These are phyloP conservation scores for Cyberlindnera maclurae DNA, from an alignment of 805 yeast species.

Conservation along the genomic window DNA sequence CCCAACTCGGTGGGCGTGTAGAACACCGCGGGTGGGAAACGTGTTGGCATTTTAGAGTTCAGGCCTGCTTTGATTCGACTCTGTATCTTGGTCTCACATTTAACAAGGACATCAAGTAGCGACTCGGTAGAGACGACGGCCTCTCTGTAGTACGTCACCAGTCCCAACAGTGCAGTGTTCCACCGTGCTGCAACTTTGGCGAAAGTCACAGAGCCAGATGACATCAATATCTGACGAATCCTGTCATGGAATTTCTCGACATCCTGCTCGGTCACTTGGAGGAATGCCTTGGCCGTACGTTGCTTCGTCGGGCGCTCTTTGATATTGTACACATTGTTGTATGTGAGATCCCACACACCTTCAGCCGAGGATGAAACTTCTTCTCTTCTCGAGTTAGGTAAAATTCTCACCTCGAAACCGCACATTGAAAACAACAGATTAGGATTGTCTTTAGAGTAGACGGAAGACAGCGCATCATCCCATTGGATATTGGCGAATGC, in stretches of 20 bases:
- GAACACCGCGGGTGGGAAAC: slow-evolving; percentile 98
- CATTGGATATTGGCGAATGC: slow-evolving; percentile 69
- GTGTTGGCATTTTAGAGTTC: slow-evolving; percentile 96
- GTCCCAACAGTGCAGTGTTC: slow-evolving; percentile 85
- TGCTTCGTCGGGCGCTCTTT: slow-evolving; percentile 61
- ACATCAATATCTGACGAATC: slow-evolving; percentile 84
- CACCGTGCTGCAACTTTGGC: slow-evolving; percentile 91
- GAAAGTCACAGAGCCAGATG: slow-evolving; percentile 93
- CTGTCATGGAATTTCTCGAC: slow-evolving; percentile 76
- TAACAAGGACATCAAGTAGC: slow-evolving; percentile 74
- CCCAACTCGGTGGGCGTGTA: slow-evolving; percentile 97
- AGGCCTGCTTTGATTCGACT: slow-evolving; percentile 91
- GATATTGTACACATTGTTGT: slow-evolving; percentile 5
- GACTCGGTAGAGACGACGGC: slow-evolving; percentile 81
- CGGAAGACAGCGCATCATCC: slow-evolving; percentile 78
- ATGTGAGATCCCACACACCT: slow-evolving; percentile 84
- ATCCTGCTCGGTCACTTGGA: slow-evolving; percentile 77
- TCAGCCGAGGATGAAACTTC: slow-evolving; percentile 56
- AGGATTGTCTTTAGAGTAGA: slow-evolving; percentile 86
- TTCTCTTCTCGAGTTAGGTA: slow-evolving; percentile 61
- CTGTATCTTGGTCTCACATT: slow-evolving; percentile 88
- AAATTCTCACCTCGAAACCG: slow-evolving; percentile 88
- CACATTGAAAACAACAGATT: slow-evolving; percentile 84
- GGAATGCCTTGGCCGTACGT: slow-evolving; percentile 79
- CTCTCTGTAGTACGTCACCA: slow-evolving; percentile 88